Conservation (phyloP, 1,284 basidiomycete genomes). For the Schizopora paradoxa region DNA sequence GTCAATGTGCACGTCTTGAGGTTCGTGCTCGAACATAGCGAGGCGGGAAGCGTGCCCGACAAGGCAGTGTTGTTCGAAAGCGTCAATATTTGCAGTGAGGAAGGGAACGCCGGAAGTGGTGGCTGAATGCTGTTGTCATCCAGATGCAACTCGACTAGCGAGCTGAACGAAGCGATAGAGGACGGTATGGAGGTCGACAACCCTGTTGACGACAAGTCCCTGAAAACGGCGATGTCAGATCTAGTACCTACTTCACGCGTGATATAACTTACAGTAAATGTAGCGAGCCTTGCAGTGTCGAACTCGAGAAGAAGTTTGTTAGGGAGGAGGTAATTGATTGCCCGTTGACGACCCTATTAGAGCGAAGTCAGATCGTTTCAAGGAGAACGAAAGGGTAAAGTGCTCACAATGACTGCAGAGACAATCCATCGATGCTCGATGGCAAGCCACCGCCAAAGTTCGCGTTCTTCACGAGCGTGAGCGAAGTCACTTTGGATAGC, state of each 20-base stretch:
- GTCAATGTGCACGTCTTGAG: slow-evolving; percentile 21
- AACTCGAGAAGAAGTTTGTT: slow-evolving; percentile 29
- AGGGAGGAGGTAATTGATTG: slow-evolving; percentile 31
- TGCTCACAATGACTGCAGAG: slow-evolving; percentile 40
- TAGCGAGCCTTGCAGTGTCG: slow-evolving; percentile 32
- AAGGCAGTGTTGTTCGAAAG: slow-evolving; percentile 28
- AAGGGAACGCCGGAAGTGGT: slow-evolving; percentile 27
- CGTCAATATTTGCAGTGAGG: slow-evolving; percentile 27
- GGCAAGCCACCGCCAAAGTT: slow-evolving; percentile 40
- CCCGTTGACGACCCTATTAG: slow-evolving; percentile 31
- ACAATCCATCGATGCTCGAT: slow-evolving; percentile 30
- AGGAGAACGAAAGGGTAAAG: slow-evolving; percentile 3
- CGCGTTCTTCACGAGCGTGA: slow-evolving; percentile 41
- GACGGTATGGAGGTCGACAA: slow-evolving; percentile 29
- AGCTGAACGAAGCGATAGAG: slow-evolving; percentile 23
- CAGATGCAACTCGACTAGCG: slow-evolving; percentile 30
- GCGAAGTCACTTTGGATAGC: slow-evolving; percentile 33
- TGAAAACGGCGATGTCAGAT: slow-evolving; percentile 4
- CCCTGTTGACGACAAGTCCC: slow-evolving; percentile 31
- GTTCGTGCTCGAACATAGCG: slow-evolving; percentile 17
- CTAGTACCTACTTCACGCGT: background rate
- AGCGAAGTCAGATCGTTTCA: background rate
- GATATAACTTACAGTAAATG: slow-evolving; percentile 31
- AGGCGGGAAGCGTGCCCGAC: slow-evolving; percentile 23
- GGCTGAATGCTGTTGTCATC: slow-evolving; percentile 31